Percentiles rank a stretch among this genome's conserved stretches.
These are phyloP conservation scores for Fraxinus dipetala DNA, from an alignment of 305 asterid genomes.

Conservation along the genomic window DNA sequence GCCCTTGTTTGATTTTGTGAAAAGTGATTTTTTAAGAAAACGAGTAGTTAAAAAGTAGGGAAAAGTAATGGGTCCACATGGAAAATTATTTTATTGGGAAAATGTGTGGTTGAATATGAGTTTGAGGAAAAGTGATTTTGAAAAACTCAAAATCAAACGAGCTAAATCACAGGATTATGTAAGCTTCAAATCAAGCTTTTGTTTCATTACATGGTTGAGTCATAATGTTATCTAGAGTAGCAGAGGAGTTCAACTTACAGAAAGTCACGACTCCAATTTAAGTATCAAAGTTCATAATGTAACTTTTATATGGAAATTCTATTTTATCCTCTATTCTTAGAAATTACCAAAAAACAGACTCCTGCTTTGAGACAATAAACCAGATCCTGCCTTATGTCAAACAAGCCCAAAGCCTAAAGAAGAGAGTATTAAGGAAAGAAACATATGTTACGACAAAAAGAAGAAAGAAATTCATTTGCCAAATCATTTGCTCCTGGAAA, in stretches of 20 bases:
- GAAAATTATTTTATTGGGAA: not conserved
- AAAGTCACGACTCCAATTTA: not conserved
- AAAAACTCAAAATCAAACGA: not conserved
- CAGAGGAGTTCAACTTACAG: not conserved
- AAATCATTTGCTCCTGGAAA: not conserved
- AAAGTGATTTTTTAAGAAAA: not conserved
- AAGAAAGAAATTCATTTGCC: not conserved
- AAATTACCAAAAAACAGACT: not conserved
- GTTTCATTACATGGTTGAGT: not conserved
- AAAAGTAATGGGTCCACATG: not conserved
- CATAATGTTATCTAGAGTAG: not conserved
- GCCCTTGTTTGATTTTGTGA: not conserved
- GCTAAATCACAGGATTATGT: not conserved
- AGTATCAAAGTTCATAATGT: not conserved
- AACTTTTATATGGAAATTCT: not conserved
- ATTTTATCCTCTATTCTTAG: not conserved
- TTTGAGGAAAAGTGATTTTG: not conserved
- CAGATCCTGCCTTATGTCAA: not conserved
- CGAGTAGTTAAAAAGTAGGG: not conserved
- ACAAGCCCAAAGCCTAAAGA: not conserved
- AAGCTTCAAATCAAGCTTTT: not conserved
- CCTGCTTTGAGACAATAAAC: not conserved
- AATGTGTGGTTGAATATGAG: not conserved
- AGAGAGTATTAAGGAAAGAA: not conserved
- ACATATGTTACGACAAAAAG: not conserved